A percentile compares a stretch with the other conserved stretches of the same genome.
Evolutionary conservation across 441 rosid genomes (phyloP).

Genomic region (Theobroma grandiflorum): DNA sequence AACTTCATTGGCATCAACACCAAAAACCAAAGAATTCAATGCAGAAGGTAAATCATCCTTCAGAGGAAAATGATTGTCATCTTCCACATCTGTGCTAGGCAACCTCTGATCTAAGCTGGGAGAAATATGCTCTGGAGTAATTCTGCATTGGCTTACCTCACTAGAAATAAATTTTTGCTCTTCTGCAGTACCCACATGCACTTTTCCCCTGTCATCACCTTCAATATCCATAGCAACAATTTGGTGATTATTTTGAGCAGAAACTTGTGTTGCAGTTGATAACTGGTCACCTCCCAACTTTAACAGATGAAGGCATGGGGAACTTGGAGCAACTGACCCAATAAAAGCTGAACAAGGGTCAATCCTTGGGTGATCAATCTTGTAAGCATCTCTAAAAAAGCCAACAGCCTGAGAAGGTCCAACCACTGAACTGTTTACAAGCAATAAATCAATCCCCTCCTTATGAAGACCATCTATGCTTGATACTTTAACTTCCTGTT

Average conservation of each 20-base stretch:
- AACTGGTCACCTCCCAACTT: constrained; percentile 46
- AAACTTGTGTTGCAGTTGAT: constrained; percentile 38
- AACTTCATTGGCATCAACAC: constrained; percentile 43
- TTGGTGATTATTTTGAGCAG: constrained; percentile 37
- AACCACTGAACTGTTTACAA: constrained; percentile 31
- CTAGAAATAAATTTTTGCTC: constrained; percentile 38
- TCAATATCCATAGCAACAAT: constrained; percentile 40
- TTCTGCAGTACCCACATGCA: constrained; percentile 43
- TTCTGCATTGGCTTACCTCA: constrained; percentile 34
- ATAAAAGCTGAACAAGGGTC: constrained; percentile 41
- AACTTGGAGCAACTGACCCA: constrained; percentile 40
- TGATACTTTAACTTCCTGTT: constrained; percentile 34
- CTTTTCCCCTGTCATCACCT: constrained; percentile 36
- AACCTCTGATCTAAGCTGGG: constrained; percentile 34
- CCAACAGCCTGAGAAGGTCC: constrained; percentile 40
- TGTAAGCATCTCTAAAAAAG: constrained; percentile 41
- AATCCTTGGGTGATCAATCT: constrained; percentile 38
- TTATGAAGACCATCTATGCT: constrained; percentile 31
- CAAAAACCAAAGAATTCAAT: constrained; percentile 40
- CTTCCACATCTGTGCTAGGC: constrained; percentile 33
- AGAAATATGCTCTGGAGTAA: constrained; percentile 40
- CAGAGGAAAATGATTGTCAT: constrained; percentile 29
- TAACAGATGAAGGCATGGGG: constrained; percentile 29
- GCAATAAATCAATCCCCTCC: constrained; percentile 30
- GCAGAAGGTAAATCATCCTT: constrained; percentile 42